Evolutionary conservation across 2,329 filamentous ascomycete genomes (phyloP).

Genomic region (Clarireedia homoeocarpa): DNA sequence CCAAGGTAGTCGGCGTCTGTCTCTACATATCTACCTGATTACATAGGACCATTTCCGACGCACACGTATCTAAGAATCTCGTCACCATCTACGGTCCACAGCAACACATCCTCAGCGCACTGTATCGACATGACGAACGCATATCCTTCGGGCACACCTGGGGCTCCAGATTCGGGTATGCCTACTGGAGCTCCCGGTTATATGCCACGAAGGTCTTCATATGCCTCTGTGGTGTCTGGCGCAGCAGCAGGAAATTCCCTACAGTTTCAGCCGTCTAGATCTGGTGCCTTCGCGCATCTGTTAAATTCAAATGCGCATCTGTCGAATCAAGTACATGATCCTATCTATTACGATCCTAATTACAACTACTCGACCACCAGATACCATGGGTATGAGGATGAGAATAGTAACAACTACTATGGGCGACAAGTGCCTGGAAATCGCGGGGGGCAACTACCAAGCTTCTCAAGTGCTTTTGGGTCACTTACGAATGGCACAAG

Average conservation of each 20-base stretch:
- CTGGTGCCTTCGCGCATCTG: conserved; percentile 27
- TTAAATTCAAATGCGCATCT: conserved; percentile 12
- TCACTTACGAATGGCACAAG: conserved; percentile 25
- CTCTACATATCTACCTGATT: too few species aligned
- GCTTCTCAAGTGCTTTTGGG: conserved; percentile 29
- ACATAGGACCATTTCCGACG: too few species aligned
- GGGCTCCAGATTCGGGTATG: conserved; percentile 27
- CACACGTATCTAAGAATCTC: neutral
- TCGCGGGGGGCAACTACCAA: conserved; percentile 25
- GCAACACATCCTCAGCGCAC: neutral
- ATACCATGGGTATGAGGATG: conserved; percentile 23
- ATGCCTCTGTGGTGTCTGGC: conserved; percentile 53
- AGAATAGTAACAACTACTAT: conserved; percentile 21
- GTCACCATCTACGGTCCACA: neutral
- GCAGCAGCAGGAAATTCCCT: conserved; percentile 29
- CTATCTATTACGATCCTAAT: conserved; percentile 23
- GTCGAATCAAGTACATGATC: conserved; percentile 18
- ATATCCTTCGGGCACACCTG: conserved; percentile 27
- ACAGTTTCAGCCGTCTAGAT: conserved; percentile 22
- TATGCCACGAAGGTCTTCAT: conserved; percentile 47
- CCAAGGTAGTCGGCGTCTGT: too few species aligned
- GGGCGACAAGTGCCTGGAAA: conserved; percentile 23
- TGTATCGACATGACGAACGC: conserved; percentile 22
- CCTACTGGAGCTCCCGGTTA: conserved; percentile 31
- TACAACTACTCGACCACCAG: conserved; percentile 18